Base-by-base conservation (phyloP, 2,329 filamentous ascomycete species). In the Hypoxylon sp. region DNA sequence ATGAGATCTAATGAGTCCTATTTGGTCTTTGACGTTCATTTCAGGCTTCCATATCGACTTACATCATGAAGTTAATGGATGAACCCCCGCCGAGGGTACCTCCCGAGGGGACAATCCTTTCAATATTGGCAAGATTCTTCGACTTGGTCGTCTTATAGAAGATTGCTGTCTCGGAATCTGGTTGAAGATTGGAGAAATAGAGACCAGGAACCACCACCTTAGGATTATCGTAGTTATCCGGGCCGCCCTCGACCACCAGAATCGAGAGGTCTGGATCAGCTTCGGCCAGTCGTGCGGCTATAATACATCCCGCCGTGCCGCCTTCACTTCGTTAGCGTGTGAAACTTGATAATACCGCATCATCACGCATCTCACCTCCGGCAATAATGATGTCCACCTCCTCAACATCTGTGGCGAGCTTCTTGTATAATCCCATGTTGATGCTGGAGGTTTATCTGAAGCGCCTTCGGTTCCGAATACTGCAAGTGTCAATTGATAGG, bases 21-120 rank as follows among this genome's bases (percentile, higher is more conserved):
- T 11, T 20, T 33, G 40, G 30, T 33, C n/a, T 57, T 30, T 46
- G n/a, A 20, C 17, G 13, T 14, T 20, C 6, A 44, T 44, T 44
- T 14, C 33, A 4, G 17, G 2, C 4, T 14, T 35, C 3, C 49
- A 22, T 37, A 10, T 44, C 22, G 3, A 31, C 73, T 51, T 75
- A 74, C 77, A 85, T 83, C 81, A 84, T 82, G 67, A 84, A 84
- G 65, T 86, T 86, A 40, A 85, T 83, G 2, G 83, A 82, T 0
- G 81, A 83, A 7, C 87, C 87, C 17, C 88, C 88, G 22, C 88
- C 88, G 0, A 90, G 79, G 0, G 83, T 82, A 20, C 85, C 85
- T 5, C 81, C 82, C 3, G 73, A 70, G 0, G 80, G 80, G 1
- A 84, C 78, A 14, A 83, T 77, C 1, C 77, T 79, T 61, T 82